These are phyloP conservation scores for Penicillium canariense DNA, from an alignment of 495 filamentous ascomycete genomes.

Conservation along the genomic window DNA sequence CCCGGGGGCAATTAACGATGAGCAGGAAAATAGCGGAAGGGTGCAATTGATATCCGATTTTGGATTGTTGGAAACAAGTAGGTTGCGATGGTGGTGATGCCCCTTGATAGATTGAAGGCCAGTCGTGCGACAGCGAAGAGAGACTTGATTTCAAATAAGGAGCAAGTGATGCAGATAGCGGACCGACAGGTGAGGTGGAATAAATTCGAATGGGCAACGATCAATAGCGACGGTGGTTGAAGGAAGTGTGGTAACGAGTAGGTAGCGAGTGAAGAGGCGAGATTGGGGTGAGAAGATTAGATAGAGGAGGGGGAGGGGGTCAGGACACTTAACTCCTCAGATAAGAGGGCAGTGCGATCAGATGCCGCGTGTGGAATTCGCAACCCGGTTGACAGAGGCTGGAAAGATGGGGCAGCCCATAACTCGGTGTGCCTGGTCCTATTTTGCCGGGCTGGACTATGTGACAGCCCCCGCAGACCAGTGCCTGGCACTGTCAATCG, in stretches of 20 bases:
- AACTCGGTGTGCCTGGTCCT: slow-evolving; percentile 2
- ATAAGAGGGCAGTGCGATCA: slow-evolving; percentile 7
- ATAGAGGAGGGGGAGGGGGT: slow-evolving; percentile 1
- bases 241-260: not conserved
- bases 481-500: not conserved
- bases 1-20: not conserved
- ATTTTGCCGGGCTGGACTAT: slow-evolving; percentile 5
- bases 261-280: not conserved
- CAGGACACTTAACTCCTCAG: slow-evolving; percentile 16
- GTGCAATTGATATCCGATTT: not conserved
- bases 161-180: not conserved
- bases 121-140: not conserved
- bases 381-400: not conserved
- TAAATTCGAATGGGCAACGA: not conserved
- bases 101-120: not conserved
- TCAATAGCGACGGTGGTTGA: too few relatives aligned
- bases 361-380: slow-evolving; percentile 17
- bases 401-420: slow-evolving; percentile 8
- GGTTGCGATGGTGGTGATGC: not conserved
- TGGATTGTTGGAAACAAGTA: too few relatives aligned
- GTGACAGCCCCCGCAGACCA: not conserved
- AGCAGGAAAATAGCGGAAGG: not conserved
- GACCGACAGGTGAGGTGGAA: not conserved
- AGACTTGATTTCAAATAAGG: not conserved
- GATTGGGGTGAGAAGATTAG: not conserved